Evolutionary conservation across 2,329 filamentous ascomycete genomes (phyloP).

Genomic region (Aquanectria penicillioides): DNA sequence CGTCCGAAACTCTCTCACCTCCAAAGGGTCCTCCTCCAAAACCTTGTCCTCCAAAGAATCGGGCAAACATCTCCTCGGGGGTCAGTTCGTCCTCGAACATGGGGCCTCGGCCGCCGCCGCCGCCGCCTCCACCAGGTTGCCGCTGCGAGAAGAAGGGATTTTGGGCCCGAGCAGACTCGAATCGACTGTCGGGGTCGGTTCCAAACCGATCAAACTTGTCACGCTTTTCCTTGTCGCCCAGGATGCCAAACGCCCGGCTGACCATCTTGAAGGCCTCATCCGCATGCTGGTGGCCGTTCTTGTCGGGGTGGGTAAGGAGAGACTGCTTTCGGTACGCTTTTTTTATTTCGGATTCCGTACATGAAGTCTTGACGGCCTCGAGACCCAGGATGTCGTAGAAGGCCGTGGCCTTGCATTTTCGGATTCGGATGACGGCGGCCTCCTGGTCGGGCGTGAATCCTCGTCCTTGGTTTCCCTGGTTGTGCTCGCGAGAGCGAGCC

Average conservation of each 20-base stretch:
- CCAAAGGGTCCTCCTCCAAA: constrained; percentile 69
- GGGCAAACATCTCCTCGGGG: constrained; percentile 95
- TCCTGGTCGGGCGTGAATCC: constrained; percentile 91
- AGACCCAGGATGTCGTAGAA: constrained; percentile 96
- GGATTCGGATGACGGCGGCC: constrained; percentile 88
- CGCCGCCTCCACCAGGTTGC: constrained; percentile 55
- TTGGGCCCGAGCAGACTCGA: constrained; percentile 70
- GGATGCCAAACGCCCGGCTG: constrained; percentile 88
- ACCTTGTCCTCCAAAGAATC: constrained; percentile 87
- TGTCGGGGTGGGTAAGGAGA: constrained; percentile 96
- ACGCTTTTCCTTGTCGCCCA: constrained; percentile 90
- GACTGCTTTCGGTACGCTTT: constrained; percentile 97
- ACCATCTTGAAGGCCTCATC: constrained; percentile 99
- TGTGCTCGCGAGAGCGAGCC: constrained; percentile 70
- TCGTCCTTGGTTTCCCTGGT: constrained; percentile 79
- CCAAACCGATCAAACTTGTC: constrained; percentile 88
- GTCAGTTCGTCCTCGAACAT: constrained; percentile 93
- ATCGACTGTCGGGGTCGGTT: constrained; percentile 90
- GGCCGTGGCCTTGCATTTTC: constrained; percentile 82
- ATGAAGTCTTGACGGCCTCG: constrained; percentile 69
- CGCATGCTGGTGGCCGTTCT: constrained; percentile 94
- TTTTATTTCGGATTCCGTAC: constrained; percentile 88
- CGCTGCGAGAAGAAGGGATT: constrained; percentile 72
- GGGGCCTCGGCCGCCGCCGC: constrained; percentile 58
- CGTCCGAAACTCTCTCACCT: constrained; percentile 43